These are phyloP conservation scores for Bidens hawaiensis DNA, from an alignment of 140 eudicot species.

Conservation along the genomic window DNA sequence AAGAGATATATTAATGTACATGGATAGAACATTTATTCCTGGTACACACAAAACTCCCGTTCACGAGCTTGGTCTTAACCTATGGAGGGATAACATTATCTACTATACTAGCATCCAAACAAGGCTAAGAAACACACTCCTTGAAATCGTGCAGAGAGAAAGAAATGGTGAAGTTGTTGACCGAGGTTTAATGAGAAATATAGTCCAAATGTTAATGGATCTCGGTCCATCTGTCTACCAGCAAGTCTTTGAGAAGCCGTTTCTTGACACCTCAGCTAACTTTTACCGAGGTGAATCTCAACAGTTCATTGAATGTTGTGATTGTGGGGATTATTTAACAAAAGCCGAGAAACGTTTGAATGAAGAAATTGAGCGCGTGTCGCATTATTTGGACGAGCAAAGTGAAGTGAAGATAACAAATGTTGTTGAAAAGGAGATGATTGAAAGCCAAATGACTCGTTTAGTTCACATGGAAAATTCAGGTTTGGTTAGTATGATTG, in stretches of 20 bases:
- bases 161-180: constrained; percentile 51
- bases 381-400: constrained; percentile 50
- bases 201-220: constrained; percentile 64
- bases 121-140: constrained; percentile 47
- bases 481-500: constrained; percentile 53
- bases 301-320: constrained; percentile 50
- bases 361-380: constrained; percentile 63
- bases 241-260: constrained; percentile 53
- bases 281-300: constrained; percentile 65
- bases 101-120: constrained; percentile 43
- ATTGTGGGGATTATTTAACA: constrained; percentile 56
- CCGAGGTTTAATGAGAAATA: constrained; percentile 62
- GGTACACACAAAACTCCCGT: constrained; percentile 62
- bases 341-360: constrained; percentile 61
- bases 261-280: constrained; percentile 47
- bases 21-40: constrained; percentile 66
- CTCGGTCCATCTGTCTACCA: constrained; percentile 53
- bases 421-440: constrained; percentile 67
- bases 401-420: constrained; percentile 53
- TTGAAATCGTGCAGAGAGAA: constrained; percentile 47
- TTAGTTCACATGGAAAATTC: constrained; percentile 68
- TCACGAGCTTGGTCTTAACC: constrained; percentile 54
- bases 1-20: constrained; percentile 61
- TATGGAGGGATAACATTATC: constrained; percentile 59
- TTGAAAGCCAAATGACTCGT: constrained; percentile 55